Conservation (phyloP, 2,329 filamentous ascomycete genomes). For the Diaporthe ilicicola region DNA sequence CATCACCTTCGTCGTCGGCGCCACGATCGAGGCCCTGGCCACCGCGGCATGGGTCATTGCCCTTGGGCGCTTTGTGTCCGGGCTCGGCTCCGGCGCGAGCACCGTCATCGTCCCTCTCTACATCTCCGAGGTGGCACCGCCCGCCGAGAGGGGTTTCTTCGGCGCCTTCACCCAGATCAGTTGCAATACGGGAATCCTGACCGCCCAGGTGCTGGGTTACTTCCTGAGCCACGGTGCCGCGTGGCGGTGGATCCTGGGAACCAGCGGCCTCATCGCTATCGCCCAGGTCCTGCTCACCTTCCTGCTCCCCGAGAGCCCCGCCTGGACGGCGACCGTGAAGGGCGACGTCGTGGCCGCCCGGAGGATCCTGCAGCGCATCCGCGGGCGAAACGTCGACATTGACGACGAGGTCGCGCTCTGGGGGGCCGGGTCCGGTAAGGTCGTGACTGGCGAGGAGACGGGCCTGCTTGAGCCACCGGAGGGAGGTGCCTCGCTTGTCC, state of each 20-base stretch:
- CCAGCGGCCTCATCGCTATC: conserved; percentile 74
- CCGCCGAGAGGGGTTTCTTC: conserved; percentile 79
- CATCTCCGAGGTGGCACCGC: conserved; percentile 89
- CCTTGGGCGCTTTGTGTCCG: conserved; percentile 80
- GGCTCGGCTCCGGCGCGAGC: conserved; percentile 84
- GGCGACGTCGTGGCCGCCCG: conserved; percentile 69
- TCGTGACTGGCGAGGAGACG: conserved; percentile 81
- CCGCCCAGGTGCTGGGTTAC: conserved; percentile 84
- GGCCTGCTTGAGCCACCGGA: conserved; percentile 63
- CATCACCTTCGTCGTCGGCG: conserved; percentile 78
- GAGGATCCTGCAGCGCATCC: conserved; percentile 75
- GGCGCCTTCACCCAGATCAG: conserved; percentile 88
- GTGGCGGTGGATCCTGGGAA: conserved; percentile 85
- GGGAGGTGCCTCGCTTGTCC: conserved; percentile 32
- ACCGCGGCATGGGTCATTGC: conserved; percentile 72
- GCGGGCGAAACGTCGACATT: conserved; percentile 74
- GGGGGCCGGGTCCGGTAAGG: conserved; percentile 56
- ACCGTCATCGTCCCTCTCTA: conserved; percentile 95
- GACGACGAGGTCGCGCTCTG: conserved; percentile 75
- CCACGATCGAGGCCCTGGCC: conserved; percentile 77
- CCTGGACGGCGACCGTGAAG: conserved; percentile 78
- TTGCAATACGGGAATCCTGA: conserved; percentile 89
- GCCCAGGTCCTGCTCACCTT: conserved; percentile 76
- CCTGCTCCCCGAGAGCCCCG: conserved; percentile 85
- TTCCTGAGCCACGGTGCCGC: conserved; percentile 82